These are phyloP conservation scores for Phaeoacremonium minimum DNA, from an alignment of 2,329 filamentous ascomycete species.

Conservation along the genomic window DNA sequence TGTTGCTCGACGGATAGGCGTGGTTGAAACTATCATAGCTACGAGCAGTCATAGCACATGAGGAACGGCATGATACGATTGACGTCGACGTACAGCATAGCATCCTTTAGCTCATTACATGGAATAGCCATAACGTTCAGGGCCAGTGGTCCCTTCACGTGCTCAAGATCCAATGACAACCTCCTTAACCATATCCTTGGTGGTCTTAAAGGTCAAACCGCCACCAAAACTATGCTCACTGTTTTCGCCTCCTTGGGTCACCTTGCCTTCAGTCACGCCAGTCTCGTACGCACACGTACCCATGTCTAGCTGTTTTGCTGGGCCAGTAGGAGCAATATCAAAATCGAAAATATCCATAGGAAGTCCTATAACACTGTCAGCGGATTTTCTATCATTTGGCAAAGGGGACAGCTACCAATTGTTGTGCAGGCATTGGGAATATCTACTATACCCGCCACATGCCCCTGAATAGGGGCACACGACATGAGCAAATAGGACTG, in stretches of 20 bases:
- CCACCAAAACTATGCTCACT: slow-evolving; percentile 46
- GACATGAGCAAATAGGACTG: slow-evolving; percentile 84
- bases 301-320: slow-evolving; percentile 54
- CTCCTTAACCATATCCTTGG: slow-evolving; percentile 15
- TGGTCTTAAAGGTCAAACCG: slow-evolving; percentile 42
- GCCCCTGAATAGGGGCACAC: slow-evolving; percentile 82
- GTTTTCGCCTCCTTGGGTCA: slow-evolving; percentile 38
- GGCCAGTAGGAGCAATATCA: slow-evolving; percentile 69
- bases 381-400: too few species aligned
- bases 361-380: too few species aligned
- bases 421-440: slow-evolving; percentile 91
- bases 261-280: slow-evolving; percentile 36
- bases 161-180: slow-evolving; percentile 12
- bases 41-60: too few species aligned
- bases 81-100: too few species aligned
- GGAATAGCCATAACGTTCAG: too few species aligned
- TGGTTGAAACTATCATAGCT: too few species aligned
- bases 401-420: too few species aligned
- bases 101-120: too few species aligned
- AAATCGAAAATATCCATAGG: slow-evolving; percentile 96
- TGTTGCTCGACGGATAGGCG: slow-evolving; percentile 13
- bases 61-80: too few species aligned
- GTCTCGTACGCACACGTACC: slow-evolving; percentile 65
- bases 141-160: too few species aligned
- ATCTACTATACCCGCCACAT: slow-evolving; percentile 85